Evolutionary conservation across 495 filamentous ascomycete species (phyloP).

Genomic region (Endocarpon pusillum): DNA sequence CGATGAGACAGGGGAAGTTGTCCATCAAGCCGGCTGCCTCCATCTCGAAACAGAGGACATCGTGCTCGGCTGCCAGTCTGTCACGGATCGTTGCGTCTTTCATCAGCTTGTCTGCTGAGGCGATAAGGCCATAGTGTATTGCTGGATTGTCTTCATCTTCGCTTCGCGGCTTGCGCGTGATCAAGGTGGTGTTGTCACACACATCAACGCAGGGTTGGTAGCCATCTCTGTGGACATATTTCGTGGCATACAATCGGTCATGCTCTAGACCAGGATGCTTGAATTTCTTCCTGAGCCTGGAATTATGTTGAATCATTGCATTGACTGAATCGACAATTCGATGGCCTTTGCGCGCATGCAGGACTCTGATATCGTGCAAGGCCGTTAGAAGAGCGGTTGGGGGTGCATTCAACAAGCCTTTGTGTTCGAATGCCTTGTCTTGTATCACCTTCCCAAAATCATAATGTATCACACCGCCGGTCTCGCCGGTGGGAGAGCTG

Average conservation of each 20-base stretch:
- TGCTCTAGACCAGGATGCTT: background rate
- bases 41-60: constrained; percentile 18
- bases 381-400: background rate
- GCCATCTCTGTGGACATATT: background rate
- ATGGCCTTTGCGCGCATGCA: no score
- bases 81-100: constrained; percentile 7
- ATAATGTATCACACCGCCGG: constrained; percentile 10
- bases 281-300: constrained; percentile 1
- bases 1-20: constrained; percentile 14
- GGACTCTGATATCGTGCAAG: background rate
- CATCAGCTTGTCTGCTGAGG: constrained; percentile 6
- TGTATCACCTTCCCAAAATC: constrained; percentile 23
- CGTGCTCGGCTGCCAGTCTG: constrained; percentile 12
- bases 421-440: background rate
- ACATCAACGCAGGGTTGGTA: no score
- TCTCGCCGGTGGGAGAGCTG: constrained; percentile 8
- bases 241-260: background rate
- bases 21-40: constrained; percentile 18
- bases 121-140: constrained; percentile 8
- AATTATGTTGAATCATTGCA: background rate
- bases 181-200: no score
- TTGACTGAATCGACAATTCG: no score
- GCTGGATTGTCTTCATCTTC: background rate
- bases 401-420: constrained; percentile 2
- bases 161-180: no score